Conservation (phyloP, 2,329 filamentous ascomycete genomes). For the Aureobasidium sp. region DNA sequence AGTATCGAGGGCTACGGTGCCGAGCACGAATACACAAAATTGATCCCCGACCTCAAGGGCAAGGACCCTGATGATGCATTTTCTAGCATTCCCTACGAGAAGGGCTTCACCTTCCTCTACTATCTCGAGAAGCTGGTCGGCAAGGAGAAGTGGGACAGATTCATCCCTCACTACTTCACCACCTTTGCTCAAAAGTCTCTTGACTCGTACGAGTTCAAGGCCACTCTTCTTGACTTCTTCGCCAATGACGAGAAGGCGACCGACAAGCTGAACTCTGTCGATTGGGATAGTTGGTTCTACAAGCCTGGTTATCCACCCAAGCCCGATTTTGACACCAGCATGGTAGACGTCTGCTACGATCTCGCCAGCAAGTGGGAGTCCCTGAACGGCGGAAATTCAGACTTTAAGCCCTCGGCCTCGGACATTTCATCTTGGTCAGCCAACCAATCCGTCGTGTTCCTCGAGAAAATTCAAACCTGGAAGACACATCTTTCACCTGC, state of each 20-base stretch:
- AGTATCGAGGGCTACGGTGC: constrained; percentile 68
- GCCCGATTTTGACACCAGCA: constrained; percentile 79
- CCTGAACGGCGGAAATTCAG: constrained; percentile 26
- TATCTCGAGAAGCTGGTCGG: constrained; percentile 80
- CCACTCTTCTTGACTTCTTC: constrained; percentile 82
- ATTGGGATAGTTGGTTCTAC: constrained; percentile 90
- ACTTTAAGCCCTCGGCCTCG: constrained; percentile 52
- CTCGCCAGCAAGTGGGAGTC: constrained; percentile 76
- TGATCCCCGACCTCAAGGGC: constrained; percentile 78
- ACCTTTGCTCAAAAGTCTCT: constrained; percentile 79
- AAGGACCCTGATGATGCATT: constrained; percentile 95
- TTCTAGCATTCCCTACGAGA: constrained; percentile 87
- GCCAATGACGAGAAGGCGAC: constrained; percentile 52
- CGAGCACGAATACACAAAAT: constrained; percentile 87
- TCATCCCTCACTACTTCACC: constrained; percentile 91
- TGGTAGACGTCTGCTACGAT: constrained; percentile 77
- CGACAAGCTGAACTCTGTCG: constrained; percentile 59
- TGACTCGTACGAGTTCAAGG: constrained; percentile 90
- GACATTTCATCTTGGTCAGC: constrained; percentile 71
- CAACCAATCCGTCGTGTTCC: constrained; percentile 86
- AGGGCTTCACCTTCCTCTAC: constrained; percentile 91
- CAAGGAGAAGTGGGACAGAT: constrained; percentile 81
- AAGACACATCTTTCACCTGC: constrained; percentile 53
- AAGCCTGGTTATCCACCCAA: constrained; percentile 82
- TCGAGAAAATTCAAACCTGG: constrained; percentile 68